Evolutionary conservation across 495 filamentous ascomycete genomes (phyloP).

Genomic region (Alectoria sarmentosa): DNA sequence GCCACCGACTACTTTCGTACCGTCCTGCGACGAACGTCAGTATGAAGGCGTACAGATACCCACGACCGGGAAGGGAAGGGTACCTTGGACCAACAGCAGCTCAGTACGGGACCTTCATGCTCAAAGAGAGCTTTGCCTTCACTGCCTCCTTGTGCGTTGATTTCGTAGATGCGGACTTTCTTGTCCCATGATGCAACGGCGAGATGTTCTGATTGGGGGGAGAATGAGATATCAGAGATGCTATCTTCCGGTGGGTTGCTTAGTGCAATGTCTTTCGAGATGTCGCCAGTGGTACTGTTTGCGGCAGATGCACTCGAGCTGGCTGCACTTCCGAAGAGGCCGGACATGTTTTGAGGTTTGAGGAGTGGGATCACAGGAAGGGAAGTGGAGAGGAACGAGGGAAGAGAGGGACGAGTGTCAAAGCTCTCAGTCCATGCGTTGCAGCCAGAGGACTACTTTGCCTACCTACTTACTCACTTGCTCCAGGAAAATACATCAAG

Average conservation of each 20-base stretch:
- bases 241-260: slow-evolving; percentile 74
- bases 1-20: slow-evolving; percentile 69
- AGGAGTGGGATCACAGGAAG: not conserved
- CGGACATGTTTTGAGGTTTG: slow-evolving; percentile 45
- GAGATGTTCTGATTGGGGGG: slow-evolving; percentile 66
- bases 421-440: slow-evolving; percentile 3
- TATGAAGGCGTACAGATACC: slow-evolving; percentile 8
- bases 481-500: not conserved
- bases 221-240: slow-evolving; percentile 77
- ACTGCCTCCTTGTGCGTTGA: slow-evolving; percentile 61
- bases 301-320: slow-evolving; percentile 40
- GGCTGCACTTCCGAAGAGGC: slow-evolving; percentile 56
- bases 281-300: slow-evolving; percentile 76
- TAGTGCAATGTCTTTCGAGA: slow-evolving; percentile 79
- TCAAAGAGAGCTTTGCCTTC: slow-evolving; percentile 73
- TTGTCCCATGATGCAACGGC: slow-evolving; percentile 92
- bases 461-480: slow-evolving; percentile 3
- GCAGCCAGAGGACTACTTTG: not conserved
- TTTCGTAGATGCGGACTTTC: slow-evolving; percentile 87
- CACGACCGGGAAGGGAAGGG: slow-evolving; percentile 25
- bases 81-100: slow-evolving; percentile 80
- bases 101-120: slow-evolving; percentile 69
- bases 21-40: slow-evolving; percentile 42
- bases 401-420: not conserved
- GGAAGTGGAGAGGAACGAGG: not conserved